phyloP scores from a whole-genome alignment of 1,284 basidiomycete species.

The Macrocybe sp. region DNA sequence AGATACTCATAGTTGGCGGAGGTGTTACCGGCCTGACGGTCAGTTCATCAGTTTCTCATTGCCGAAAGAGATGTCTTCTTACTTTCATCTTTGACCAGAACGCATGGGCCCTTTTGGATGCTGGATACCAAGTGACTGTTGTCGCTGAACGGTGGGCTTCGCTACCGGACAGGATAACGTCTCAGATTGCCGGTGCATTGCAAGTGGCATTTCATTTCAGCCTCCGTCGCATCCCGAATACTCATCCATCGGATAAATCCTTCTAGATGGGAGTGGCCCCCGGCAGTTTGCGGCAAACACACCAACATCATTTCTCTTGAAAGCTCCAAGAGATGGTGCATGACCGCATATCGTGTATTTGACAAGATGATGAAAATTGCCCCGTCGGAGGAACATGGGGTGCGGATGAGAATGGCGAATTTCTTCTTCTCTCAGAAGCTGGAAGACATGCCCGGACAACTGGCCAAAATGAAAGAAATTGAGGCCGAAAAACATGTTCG shows the following conservation, averaged over 20 bases:
- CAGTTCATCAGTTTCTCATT: background rate
- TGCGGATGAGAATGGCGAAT: conserved; percentile 12
- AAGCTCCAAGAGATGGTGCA: conserved; percentile 17
- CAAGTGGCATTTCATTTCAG: background rate
- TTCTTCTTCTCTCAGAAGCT: conserved; percentile 8
- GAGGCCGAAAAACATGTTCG: conserved; percentile 9
- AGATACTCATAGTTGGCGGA: conserved; percentile 13
- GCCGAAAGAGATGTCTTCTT: background rate
- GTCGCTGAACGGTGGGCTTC: conserved; percentile 15
- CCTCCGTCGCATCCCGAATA: background rate
- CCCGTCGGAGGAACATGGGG: conserved; percentile 13
- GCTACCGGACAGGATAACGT: conserved; percentile 12
- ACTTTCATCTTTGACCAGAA: conserved; percentile 4
- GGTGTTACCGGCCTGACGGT: conserved; percentile 17
- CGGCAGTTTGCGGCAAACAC: conserved; percentile 16
- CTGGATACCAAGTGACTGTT: conserved; percentile 14
- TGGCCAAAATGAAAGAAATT: conserved; percentile 28
- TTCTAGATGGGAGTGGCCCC: conserved; percentile 16
- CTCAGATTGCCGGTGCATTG: conserved; percentile 17
- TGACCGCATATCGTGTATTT: conserved; percentile 14
- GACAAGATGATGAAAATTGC: conserved; percentile 11
- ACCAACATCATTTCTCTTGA: conserved; percentile 13
- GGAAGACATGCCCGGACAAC: conserved; percentile 6
- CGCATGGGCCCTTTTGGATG: conserved; percentile 15
- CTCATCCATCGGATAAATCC: background rate